phyloP scores from a whole-genome alignment of 2,329 filamentous ascomycete species.

The Fusarium bactridioides region DNA sequence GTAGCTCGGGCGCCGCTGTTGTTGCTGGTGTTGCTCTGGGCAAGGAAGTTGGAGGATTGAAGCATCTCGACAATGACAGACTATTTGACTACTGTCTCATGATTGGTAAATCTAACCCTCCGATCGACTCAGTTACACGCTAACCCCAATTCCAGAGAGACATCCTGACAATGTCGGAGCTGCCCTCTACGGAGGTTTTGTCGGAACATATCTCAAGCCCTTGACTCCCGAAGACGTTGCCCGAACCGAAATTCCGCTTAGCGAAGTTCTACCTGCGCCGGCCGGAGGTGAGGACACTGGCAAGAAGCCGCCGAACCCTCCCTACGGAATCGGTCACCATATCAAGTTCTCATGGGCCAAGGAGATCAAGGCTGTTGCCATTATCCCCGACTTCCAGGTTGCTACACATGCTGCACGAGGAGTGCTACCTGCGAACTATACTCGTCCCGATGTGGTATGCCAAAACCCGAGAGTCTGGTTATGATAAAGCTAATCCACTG shows the following conservation, averaged over 20 bases:
- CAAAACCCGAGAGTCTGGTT: background rate
- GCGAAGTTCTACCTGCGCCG: conserved; percentile 89
- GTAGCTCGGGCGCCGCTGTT: conserved; percentile 94
- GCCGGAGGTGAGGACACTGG: conserved; percentile 93
- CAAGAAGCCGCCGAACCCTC: conserved; percentile 85
- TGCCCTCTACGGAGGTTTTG: conserved; percentile 93
- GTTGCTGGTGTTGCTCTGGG: conserved; percentile 94
- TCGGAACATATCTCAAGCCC: conserved; percentile 95
- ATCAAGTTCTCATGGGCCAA: conserved; percentile 94
- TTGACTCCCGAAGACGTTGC: conserved; percentile 88
- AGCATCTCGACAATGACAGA: conserved; percentile 76
- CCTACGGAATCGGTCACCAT: conserved; percentile 91
- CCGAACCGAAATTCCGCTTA: conserved; percentile 90
- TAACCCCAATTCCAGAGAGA: conserved; percentile 62
- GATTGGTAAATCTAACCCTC: conserved; percentile 71
- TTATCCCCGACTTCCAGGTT: conserved; percentile 95
- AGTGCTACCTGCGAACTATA: conserved; percentile 83
- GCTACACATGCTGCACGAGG: conserved; percentile 90
- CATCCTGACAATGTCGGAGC: conserved; percentile 96
- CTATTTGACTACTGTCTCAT: conserved; percentile 97
- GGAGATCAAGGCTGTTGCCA: conserved; percentile 95
- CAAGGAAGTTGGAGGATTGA: conserved; percentile 84
- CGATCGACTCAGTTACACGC: background rate
- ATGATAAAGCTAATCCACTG: conserved; percentile 19
- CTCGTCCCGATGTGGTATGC: conserved; percentile 80